Evolutionary conservation across 345 rosid genomes (phyloP).

Genomic region (Linum usitatissimum): DNA sequence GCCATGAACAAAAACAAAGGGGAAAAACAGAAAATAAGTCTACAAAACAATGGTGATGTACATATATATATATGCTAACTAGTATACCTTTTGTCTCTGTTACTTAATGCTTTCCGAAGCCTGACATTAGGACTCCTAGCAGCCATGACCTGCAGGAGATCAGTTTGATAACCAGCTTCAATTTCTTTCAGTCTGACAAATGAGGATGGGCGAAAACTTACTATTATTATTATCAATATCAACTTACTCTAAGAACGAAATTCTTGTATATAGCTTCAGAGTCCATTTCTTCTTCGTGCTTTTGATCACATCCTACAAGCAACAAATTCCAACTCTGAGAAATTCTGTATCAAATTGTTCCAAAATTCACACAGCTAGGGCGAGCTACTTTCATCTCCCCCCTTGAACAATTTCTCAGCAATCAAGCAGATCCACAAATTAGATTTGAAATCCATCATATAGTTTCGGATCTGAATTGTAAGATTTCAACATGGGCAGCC

Average conservation of each 20-base stretch:
- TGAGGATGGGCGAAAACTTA: neutral
- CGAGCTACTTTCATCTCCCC: neutral
- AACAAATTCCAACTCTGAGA: neutral
- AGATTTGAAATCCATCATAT: neutral
- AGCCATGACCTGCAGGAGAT: slow-evolving; percentile 64
- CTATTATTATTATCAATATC: neutral
- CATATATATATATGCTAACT: neutral
- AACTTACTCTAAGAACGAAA: slow-evolving; percentile 78
- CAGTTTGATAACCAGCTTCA: slow-evolving; percentile 11
- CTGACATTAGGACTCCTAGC: slow-evolving; percentile 87
- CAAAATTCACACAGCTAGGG: neutral
- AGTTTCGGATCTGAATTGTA: no score
- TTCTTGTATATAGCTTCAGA: slow-evolving; percentile 70
- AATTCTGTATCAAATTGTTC: neutral
- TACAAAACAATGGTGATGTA: neutral
- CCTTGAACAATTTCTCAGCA: neutral
- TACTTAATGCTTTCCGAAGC: slow-evolving; percentile 45
- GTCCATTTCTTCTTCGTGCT: slow-evolving; percentile 86
- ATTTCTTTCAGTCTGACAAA: slow-evolving; percentile 1
- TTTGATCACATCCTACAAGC: slow-evolving; percentile 73
- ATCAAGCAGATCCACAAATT: no score
- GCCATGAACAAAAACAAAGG: slow-evolving; percentile 4
- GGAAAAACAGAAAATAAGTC: neutral
- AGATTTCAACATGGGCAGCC: no score
- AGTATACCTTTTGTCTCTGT: slow-evolving; percentile 39